Percentiles rank a stretch among this genome's conserved stretches.
Evolutionary conservation across 495 filamentous ascomycete genomes (phyloP).

Genomic region (Geopyxis carbonaria): DNA sequence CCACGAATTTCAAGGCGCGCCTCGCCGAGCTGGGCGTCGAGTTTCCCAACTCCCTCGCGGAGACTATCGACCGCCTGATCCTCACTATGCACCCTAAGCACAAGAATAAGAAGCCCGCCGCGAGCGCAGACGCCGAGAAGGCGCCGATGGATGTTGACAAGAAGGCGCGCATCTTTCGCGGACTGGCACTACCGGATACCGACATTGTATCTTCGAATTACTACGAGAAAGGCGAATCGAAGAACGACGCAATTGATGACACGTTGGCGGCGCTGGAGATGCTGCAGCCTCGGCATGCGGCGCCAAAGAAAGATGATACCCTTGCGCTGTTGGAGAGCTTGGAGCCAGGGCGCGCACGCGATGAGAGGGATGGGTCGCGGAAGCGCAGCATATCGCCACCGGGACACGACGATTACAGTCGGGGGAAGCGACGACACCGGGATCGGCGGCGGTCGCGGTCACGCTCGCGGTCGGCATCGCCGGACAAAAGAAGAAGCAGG

Average conservation of each 20-base stretch:
- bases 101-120: slow-evolving; percentile 25
- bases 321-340: slow-evolving; percentile 21
- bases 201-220: slow-evolving; percentile 39
- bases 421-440: slow-evolving; percentile 3
- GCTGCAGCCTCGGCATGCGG: slow-evolving; percentile 45
- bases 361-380: slow-evolving; percentile 6
- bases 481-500: slow-evolving; percentile 34
- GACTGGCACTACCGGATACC: slow-evolving; percentile 73
- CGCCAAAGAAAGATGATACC: slow-evolving; percentile 10
- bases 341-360: slow-evolving; percentile 10
- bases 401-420: not conserved
- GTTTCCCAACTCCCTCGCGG: slow-evolving; percentile 74
- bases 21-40: slow-evolving; percentile 64
- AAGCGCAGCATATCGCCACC: slow-evolving; percentile 19
- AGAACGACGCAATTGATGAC: slow-evolving; percentile 62
- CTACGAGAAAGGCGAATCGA: slow-evolving; percentile 26
- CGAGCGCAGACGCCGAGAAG: slow-evolving; percentile 28
- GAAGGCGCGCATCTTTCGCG: slow-evolving; percentile 72
- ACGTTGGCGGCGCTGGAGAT: slow-evolving; percentile 82
- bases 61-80: slow-evolving; percentile 78
- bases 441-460: slow-evolving; percentile 26
- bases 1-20: slow-evolving; percentile 49
- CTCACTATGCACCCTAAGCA: slow-evolving; percentile 74
- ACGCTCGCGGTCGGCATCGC: slow-evolving; percentile 29
- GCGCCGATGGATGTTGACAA: slow-evolving; percentile 32